These are phyloP conservation scores for Styphnolobium japonicum DNA, from an alignment of 306 rosid genomes.

Conservation along the genomic window DNA sequence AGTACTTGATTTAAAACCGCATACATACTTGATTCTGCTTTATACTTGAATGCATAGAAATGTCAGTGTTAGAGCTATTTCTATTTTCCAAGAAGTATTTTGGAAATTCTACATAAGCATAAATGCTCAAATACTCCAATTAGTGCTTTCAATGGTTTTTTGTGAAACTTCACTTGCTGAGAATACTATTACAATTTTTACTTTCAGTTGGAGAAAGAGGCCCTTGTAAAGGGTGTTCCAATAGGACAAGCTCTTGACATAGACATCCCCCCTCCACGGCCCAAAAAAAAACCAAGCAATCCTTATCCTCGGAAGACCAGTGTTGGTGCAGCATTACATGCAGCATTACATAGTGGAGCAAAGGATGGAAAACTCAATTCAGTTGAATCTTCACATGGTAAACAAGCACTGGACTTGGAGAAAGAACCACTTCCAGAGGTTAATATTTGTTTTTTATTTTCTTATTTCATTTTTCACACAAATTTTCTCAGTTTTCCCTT, in stretches of 20 bases:
- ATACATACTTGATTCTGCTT: neutral
- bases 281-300: slow-evolving; percentile 87
- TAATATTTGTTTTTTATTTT: slow-evolving; percentile 21
- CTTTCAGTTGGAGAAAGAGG: slow-evolving; percentile 91
- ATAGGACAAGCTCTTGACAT: slow-evolving; percentile 72
- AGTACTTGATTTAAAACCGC: neutral
- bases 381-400: slow-evolving; percentile 48
- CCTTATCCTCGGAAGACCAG: slow-evolving; percentile 91
- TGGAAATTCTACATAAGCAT: slow-evolving; percentile 13
- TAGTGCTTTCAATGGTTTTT: neutral
- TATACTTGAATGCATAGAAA: slow-evolving; percentile 7
- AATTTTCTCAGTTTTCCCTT: slow-evolving; percentile 7
- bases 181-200: slow-evolving; percentile 22
- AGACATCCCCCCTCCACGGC: slow-evolving; percentile 97
- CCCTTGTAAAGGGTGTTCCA: slow-evolving; percentile 72
- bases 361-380: slow-evolving; percentile 68
- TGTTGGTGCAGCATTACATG: slow-evolving; percentile 35
- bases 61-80: slow-evolving; percentile 5
- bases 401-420: slow-evolving; percentile 65
- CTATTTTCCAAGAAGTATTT: neutral
- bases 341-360: slow-evolving; percentile 49
- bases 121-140: neutral
- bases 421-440: slow-evolving; percentile 75
- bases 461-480: neutral
- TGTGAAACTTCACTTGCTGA: slow-evolving; percentile 9